Conservation (phyloP, 2,329 filamentous ascomycete species). For the Chalaropsis thielavioides region DNA sequence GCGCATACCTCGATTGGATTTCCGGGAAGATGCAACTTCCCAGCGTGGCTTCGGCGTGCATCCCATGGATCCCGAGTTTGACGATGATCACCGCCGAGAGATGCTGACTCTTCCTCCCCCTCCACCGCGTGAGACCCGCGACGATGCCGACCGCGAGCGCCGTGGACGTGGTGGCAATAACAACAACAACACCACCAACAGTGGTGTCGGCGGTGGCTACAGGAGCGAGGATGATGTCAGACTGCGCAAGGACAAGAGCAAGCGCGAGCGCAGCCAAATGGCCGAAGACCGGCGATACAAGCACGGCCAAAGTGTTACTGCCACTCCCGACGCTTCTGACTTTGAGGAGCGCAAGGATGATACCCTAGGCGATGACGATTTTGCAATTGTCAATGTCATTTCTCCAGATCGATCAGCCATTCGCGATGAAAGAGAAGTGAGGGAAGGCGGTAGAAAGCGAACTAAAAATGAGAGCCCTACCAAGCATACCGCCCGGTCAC, state of each 20-base stretch:
- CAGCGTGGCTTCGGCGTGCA: neutral
- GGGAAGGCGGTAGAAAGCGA: conserved; percentile 2
- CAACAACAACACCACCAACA: neutral
- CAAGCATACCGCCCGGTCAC: conserved; percentile 5
- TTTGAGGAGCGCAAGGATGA: neutral
- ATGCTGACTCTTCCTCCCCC: neutral
- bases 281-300: neutral
- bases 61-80: neutral
- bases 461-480: neutral
- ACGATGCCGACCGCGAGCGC: neutral
- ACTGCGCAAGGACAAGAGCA: neutral
- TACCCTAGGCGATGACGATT: conserved; percentile 4
- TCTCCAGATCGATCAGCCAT: conserved; percentile 7
- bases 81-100: neutral
- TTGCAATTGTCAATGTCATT: neutral
- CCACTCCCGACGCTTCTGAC: neutral
- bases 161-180: neutral
- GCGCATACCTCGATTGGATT: neutral
- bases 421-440: neutral
- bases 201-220: neutral
- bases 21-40: neutral
- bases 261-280: neutral
- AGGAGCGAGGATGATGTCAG: neutral
- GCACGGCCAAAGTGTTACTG: neutral
- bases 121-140: neutral